Percentiles rank a stretch among this genome's conserved stretches.
Evolutionary conservation across 2,329 filamentous ascomycete genomes (phyloP).

Genomic region (Biscogniauxia sp.): DNA sequence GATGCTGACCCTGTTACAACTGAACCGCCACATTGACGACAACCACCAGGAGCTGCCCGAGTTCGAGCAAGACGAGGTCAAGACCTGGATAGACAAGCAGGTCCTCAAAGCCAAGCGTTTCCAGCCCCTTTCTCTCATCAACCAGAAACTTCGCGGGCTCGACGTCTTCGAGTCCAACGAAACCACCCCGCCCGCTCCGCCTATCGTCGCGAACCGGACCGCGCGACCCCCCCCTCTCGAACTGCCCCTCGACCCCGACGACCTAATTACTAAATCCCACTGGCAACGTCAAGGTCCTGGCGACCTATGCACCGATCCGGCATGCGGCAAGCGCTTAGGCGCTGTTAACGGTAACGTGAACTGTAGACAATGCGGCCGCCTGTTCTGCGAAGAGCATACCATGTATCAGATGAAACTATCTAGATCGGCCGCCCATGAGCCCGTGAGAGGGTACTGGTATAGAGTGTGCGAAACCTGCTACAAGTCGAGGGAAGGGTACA

Average conservation of each 20-base stretch:
- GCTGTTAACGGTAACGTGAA: slow-evolving; percentile 82
- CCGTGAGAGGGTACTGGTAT: slow-evolving; percentile 87
- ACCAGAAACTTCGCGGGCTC: slow-evolving; percentile 88
- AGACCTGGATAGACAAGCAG: slow-evolving; percentile 95
- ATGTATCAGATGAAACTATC: slow-evolving; percentile 99
- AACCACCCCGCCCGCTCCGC: slow-evolving; percentile 48
- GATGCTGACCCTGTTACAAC: slow-evolving; percentile 91
- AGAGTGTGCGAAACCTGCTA: slow-evolving; percentile 98
- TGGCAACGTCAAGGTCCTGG: slow-evolving; percentile 78
- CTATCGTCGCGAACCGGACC: slow-evolving; percentile 34
- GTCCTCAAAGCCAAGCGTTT: slow-evolving; percentile 92
- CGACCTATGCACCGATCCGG: slow-evolving; percentile 83
- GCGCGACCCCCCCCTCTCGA: slow-evolving; percentile 37
- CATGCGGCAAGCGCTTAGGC: slow-evolving; percentile 77
- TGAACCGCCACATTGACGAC: slow-evolving; percentile 87
- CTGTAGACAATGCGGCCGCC: slow-evolving; percentile 84
- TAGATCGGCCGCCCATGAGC: slow-evolving; percentile 83
- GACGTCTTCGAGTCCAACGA: slow-evolving; percentile 95
- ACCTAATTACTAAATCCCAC: slow-evolving; percentile 81
- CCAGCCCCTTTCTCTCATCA: slow-evolving; percentile 84
- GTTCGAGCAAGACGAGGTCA: slow-evolving; percentile 87
- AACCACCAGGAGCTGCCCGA: slow-evolving; percentile 85
- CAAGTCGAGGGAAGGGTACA: slow-evolving; percentile 93
- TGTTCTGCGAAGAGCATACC: slow-evolving; percentile 97
- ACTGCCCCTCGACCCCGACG: slow-evolving; percentile 70